A percentile compares a stretch with the other conserved stretches of the same genome.
These are phyloP conservation scores for Silene conica DNA, from an alignment of 148 eudicot genomes.

Conservation along the genomic window DNA sequence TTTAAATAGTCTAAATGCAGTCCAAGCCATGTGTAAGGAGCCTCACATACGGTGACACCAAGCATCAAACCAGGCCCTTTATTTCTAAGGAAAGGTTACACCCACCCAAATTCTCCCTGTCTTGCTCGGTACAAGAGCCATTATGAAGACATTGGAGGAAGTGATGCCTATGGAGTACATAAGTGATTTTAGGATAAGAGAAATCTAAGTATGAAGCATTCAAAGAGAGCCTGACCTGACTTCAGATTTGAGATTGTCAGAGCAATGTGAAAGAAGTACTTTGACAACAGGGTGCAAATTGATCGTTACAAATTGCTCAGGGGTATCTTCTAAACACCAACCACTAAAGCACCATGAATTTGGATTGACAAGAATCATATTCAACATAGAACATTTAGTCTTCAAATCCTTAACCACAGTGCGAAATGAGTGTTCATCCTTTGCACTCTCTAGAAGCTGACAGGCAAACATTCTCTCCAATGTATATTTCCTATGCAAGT, in stretches of 20 bases:
- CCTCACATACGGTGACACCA: too few relatives aligned
- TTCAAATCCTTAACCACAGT: constrained; percentile 68
- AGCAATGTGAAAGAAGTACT: constrained; percentile 52
- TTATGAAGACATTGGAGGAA: neutral
- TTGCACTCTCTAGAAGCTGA: constrained; percentile 72
- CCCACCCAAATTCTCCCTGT: neutral
- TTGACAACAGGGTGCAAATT: constrained; percentile 61
- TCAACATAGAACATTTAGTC: constrained; percentile 48
- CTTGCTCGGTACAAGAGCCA: neutral
- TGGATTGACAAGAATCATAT: constrained; percentile 78
- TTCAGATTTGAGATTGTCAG: constrained; percentile 28
- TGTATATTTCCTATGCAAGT: constrained; percentile 55
- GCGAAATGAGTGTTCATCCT: constrained; percentile 84
- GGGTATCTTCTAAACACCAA: constrained; percentile 35
- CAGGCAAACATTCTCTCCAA: constrained; percentile 84
- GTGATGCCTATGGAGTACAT: neutral
- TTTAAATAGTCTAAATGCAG: too few relatives aligned
- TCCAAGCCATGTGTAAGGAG: too few relatives aligned
- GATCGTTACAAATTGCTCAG: constrained; percentile 39
- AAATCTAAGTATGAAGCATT: neutral
- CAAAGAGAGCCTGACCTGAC: constrained; percentile 41
- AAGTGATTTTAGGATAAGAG: neutral
- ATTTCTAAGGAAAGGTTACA: neutral
- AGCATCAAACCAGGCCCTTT: too few relatives aligned
- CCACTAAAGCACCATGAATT: constrained; percentile 69